Evolutionary conservation across 495 filamentous ascomycete species (phyloP).

Genomic region (Annulohypoxylon maeteangense): DNA sequence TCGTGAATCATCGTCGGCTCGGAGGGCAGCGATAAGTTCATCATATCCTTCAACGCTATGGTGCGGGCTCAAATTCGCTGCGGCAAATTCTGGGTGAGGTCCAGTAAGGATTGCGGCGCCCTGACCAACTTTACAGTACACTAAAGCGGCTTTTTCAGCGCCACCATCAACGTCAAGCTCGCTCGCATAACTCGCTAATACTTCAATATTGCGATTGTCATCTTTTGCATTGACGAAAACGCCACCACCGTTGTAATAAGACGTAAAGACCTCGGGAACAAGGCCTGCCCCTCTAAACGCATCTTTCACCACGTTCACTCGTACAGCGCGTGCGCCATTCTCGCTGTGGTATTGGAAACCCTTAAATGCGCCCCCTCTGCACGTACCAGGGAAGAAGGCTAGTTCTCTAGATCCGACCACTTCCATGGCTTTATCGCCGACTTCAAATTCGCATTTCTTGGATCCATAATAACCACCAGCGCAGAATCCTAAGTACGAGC

Average conservation of each 20-base stretch:
- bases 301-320: conserved; percentile 71
- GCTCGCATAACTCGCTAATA: conserved; percentile 83
- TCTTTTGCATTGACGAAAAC: conserved; percentile 87
- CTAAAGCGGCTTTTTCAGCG: conserved; percentile 75
- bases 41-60: conserved; percentile 71
- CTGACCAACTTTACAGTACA: conserved; percentile 90
- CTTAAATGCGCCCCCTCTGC: conserved; percentile 85
- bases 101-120: conserved; percentile 84
- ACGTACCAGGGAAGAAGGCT: conserved; percentile 86
- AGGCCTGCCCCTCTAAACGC: conserved; percentile 60
- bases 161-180: conserved; percentile 82
- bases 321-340: conserved; percentile 78
- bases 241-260: conserved; percentile 95
- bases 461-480: conserved; percentile 94
- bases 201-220: conserved; percentile 73
- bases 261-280: conserved; percentile 73
- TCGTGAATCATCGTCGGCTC: conserved; percentile 75
- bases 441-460: conserved; percentile 86
- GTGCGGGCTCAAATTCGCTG: conserved; percentile 75
- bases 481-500: conserved; percentile 88
- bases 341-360: conserved; percentile 95
- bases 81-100: conserved; percentile 96
- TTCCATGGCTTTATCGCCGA: conserved; percentile 81
- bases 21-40: conserved; percentile 72
- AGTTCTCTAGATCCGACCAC: conserved; percentile 89